Evolutionary conservation across 768 basidiomycete species (phyloP), one percentile per base, ranked within the genome.

Genomic region (Boletus rubropictus): DNA sequence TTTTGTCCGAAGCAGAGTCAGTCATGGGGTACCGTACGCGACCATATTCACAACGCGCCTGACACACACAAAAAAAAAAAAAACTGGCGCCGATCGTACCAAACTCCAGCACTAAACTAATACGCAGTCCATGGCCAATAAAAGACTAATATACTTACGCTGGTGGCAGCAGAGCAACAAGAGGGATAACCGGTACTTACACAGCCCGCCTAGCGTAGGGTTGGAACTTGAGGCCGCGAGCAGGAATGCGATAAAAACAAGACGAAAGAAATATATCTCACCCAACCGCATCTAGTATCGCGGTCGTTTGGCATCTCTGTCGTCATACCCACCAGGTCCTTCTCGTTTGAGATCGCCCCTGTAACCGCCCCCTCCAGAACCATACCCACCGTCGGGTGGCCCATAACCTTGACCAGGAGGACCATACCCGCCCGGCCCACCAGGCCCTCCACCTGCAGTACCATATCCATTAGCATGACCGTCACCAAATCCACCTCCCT

Each of bases 251-350:
- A 48, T n/a, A 51, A 51, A 62, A 62, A 44, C 45, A 57, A 54
- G 39, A 48, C 54, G 21, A 51, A 60, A 49, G 47, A 58, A 60
- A 63, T 44, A 56, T 59, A 55, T 69, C 61, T 58, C 63, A 63
- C 62, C 61, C 61, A 57, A 65, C 63, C 64, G 59, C 66, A 60
- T 55, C 76, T 80, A 90, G 69, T 86, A 89, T 61, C 89, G 79
- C 60, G 84, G 82, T 62, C 89, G 84, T 69, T 91, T 91, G 28
- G 75, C 59, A 55, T 89, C 88, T 55, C 88, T 79, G 66, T 90
- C 88, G 61, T 90, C 88, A 67, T 77, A 86, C 67, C 83, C 83
- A 71, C 83, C 81, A 44, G 83, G 76, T 56, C 78, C 80, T 62
- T 77, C 77, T 54, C 87, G 80, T 69, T 89, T 89, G 72, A 87